Base-by-base conservation (phyloP, 2,329 filamentous ascomycete species). In the Penicillium sp. region DNA sequence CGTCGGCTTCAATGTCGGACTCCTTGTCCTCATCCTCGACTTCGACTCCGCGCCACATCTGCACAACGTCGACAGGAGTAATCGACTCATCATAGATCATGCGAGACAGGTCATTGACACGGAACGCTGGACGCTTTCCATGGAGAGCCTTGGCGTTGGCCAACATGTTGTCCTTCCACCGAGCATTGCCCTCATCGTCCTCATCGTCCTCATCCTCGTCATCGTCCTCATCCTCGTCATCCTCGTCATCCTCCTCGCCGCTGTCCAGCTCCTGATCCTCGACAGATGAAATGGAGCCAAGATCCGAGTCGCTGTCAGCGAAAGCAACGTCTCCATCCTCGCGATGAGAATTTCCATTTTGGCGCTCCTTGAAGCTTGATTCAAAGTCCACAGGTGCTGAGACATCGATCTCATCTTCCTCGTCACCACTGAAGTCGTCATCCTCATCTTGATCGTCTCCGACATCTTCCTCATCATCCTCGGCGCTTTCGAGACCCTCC, bases 221-320 rank as follows among this genome's bases (percentile, higher is more conserved):
- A n/a, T n/a, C n/a, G n/a, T n/a, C n/a, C n/a, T n/a, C n/a, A n/a
- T n/a, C 80, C 77, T 79, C 78, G 19, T 80, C 79, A 14, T 74
- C 72, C 4, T 79, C 78, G 16, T 80, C 80, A 27, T 40, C 49
- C 9, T 51, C 49, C 18, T 73, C 72, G 11, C 68, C 79, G 56
- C 81, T 81, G 49, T 84, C 82, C 2, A 82, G 64, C 33, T 83
- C 81, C 58, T 83, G 81, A 19, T 85, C 83, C 7, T 86, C 84
- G 9, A 79, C 82, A 1, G 81, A 83, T 9, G 91, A 96, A 63
- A 97, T 77, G 3, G 94, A 96, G 6, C 95, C 95, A 4, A 99
- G 83, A 73, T 99, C 96, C 0, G 95, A 99, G 75, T 99, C 96
- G 70, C 92, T 96, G 70, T 99, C 95, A 14, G 95, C 95, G 79